Conservation (phyloP, 352 stramenopile species). For the Elongisporangium senticosum region DNA sequence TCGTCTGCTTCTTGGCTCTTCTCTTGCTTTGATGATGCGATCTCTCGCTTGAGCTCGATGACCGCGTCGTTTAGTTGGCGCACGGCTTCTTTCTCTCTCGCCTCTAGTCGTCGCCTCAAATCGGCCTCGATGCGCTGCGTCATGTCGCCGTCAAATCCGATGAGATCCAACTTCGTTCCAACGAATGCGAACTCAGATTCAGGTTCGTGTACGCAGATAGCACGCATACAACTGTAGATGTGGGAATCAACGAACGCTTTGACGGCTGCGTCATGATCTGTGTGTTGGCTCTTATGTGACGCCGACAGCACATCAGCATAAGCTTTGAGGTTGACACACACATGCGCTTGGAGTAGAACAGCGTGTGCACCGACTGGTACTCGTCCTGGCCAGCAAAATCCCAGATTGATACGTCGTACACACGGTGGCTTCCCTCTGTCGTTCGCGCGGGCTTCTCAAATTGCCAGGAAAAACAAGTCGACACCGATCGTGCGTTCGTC, state of each 20-base stretch:
- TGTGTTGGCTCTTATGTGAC: too few relatives aligned
- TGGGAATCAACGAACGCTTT: neutral
- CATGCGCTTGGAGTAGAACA: neutral
- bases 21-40: neutral
- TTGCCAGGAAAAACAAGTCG: conserved; percentile 18
- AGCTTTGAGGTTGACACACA: neutral
- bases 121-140: neutral
- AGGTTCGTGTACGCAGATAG: neutral
- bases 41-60: neutral
- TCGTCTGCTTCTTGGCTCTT: too few relatives aligned
- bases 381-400: conserved; percentile 4
- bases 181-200: neutral
- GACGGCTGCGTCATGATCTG: neutral
- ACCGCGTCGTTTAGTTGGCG: neutral
- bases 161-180: neutral
- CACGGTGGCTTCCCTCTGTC: neutral
- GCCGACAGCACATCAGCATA: neutral
- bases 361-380: neutral
- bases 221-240: neutral
- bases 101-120: neutral
- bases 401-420: conserved; percentile 10
- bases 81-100: neutral
- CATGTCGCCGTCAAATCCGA: neutral
- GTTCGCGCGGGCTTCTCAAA: conserved; percentile 10
- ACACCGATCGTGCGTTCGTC: conserved; percentile 29